Conservation (phyloP, 352 stramenopile genomes). For the Thalassiosira mediterranea region DNA sequence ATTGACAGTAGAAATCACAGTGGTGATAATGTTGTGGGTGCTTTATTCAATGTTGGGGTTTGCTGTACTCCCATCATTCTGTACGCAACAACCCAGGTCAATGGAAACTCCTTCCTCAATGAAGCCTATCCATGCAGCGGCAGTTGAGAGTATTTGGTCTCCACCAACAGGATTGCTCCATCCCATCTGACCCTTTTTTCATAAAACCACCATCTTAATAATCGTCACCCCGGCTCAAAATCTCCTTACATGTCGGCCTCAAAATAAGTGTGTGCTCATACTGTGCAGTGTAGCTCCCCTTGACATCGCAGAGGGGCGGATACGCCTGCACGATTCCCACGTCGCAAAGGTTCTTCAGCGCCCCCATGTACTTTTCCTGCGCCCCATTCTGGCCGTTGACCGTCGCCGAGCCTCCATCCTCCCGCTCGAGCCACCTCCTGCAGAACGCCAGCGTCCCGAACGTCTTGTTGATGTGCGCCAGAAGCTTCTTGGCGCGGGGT, state of each 20-base stretch:
- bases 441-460: conserved; percentile 99
- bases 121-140: too few relatives aligned
- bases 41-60: too few relatives aligned
- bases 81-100: too few relatives aligned
- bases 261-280: conserved; percentile 99
- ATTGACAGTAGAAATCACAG: too few relatives aligned
- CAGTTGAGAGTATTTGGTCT: too few relatives aligned
- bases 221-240: conserved; percentile 97
- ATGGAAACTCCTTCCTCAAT: too few relatives aligned
- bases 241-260: conserved; percentile 96
- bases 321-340: conserved; percentile 94
- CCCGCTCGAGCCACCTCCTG: conserved; percentile 94
- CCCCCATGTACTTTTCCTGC: conserved; percentile 97
- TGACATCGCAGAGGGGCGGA: conserved; percentile 94
- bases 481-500: conserved; percentile 92
- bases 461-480: conserved; percentile 97
- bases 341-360: conserved; percentile 97
- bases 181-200: too few relatives aligned
- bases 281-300: conserved; percentile 96
- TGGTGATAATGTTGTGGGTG: too few relatives aligned
- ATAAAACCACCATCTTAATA: too few relatives aligned
- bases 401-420: conserved; percentile 92
- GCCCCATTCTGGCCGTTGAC: conserved; percentile 88
- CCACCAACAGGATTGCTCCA: too few relatives aligned
- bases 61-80: too few relatives aligned